Base-by-base conservation (phyloP, 2,329 filamentous ascomycete species). In the Onygenales sp. region DNA sequence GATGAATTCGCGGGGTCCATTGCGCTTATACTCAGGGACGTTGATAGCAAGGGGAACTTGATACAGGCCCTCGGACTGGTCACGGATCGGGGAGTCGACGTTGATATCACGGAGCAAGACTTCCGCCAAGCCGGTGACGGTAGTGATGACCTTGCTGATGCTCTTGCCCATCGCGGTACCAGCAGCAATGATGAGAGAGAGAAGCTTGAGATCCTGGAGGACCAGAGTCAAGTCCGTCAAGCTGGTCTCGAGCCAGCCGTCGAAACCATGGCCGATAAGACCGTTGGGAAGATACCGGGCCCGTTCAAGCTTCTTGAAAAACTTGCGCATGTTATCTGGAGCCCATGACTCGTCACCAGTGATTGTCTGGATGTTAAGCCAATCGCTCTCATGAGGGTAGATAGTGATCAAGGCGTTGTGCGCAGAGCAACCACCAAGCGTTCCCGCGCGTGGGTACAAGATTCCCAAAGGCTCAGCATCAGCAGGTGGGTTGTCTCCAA, bases 351-450 rank as follows among this genome's bases (percentile, higher is more conserved):
- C 60, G 60, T 85, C 81, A 11, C 81, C 81, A 6, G 82, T 85
- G 36, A 83, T 60, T 10, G 66, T 62, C 8, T 74, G 77, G 44
- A 85, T 76, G 54, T 77, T 63, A 34, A 80, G 70, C 70, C 78
- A 85, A 65, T 85, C 82, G 34, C 73, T 76, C 46, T 78, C 73
- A 51, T 79, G 74, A 0, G 82, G 81, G 56, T 80, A 76, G 31
- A 83, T 72, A 14, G 77, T 75, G 48, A 85, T 77, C 52, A 83
- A 68, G 9, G 80, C 81, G 46, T 83, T 82, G 64, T 85, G 82
- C n/a, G 76, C 74, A 1, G 78, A 75, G 64, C 80, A 82, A 2
- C 80, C 80, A 52, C 80, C 79, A 0, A 82, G 65, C 21, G 72
- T 78, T 32, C 75, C 78, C 4, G 77, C 73, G 13, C 81, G 74